These are phyloP conservation scores for Polygonum aviculare DNA, from an alignment of 148 eudicot species.

Conservation along the genomic window DNA sequence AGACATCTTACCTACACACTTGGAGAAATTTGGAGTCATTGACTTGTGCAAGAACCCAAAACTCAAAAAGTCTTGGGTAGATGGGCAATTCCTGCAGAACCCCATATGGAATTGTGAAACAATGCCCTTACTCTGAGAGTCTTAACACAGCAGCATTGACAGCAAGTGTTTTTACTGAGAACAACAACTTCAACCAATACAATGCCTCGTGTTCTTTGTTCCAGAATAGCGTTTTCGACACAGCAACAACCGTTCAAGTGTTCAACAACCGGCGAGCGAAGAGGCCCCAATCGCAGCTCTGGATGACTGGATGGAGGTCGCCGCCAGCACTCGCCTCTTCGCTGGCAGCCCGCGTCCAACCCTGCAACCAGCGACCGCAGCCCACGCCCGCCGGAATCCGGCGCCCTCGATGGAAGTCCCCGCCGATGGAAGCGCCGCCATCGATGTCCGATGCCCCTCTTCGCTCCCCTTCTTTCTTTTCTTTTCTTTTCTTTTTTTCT, in stretches of 20 bases:
- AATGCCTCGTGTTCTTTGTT: not conserved
- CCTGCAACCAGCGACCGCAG: too few species aligned
- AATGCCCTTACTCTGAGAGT: not conserved
- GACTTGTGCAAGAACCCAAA: not conserved
- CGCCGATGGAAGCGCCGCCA: too few species aligned
- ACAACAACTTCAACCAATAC: not conserved
- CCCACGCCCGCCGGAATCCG: too few species aligned
- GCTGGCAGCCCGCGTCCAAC: too few species aligned
- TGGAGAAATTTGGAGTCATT: not conserved
- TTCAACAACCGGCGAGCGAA: too few species aligned
- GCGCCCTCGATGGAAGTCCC: too few species aligned
- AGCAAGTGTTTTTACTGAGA: not conserved
- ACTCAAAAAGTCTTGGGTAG: not conserved
- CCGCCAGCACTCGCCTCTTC: too few species aligned
- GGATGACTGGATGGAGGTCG: too few species aligned
- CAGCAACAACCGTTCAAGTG: conserved; percentile 8
- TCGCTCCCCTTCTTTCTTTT: too few species aligned
- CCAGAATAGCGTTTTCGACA: conserved; percentile 7
- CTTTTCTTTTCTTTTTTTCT: too few species aligned
- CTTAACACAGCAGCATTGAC: not conserved
- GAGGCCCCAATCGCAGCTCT: too few species aligned
- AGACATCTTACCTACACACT: not conserved
- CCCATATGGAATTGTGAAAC: not conserved
- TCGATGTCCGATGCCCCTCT: too few species aligned
- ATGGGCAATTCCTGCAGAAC: not conserved